A percentile compares a stretch with the other conserved stretches of the same genome.
Evolutionary conservation across 495 filamentous ascomycete genomes (phyloP).

Genomic region (Daldinia vernicosa): DNA sequence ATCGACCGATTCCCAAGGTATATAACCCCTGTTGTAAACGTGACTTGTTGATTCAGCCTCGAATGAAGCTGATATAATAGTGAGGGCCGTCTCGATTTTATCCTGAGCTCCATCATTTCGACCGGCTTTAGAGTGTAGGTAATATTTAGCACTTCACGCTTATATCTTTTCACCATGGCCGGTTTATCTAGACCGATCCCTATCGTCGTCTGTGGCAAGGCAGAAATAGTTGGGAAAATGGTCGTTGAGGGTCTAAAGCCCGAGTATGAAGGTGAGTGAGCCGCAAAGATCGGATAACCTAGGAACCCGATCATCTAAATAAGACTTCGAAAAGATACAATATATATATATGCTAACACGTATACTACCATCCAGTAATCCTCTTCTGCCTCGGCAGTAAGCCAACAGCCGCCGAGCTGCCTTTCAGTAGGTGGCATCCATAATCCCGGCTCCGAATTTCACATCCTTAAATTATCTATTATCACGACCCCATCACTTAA

Average conservation of each 20-base stretch:
- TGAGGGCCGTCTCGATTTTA: neutral
- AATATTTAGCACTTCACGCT: neutral
- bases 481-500: too few species aligned
- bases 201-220: slow-evolving; percentile 27
- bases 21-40: neutral
- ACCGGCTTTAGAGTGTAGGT: neutral
- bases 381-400: slow-evolving; percentile 32
- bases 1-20: slow-evolving; percentile 11
- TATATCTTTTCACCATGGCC: slow-evolving; percentile 1
- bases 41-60: neutral
- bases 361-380: slow-evolving; percentile 11
- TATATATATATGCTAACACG: neutral
- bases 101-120: neutral
- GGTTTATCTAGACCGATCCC: slow-evolving; percentile 5
- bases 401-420: slow-evolving; percentile 30
- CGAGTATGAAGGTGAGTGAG: slow-evolving; percentile 30
- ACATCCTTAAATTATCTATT: too few species aligned
- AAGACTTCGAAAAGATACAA: too few species aligned
- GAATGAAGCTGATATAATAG: slow-evolving; percentile 13
- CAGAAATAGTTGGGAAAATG: slow-evolving; percentile 16
- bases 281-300: neutral
- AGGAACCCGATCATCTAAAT: too few species aligned
- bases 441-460: too few species aligned
- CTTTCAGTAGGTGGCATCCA: slow-evolving; percentile 15
- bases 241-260: slow-evolving; percentile 31